phyloP scores from a whole-genome alignment of 2,329 filamentous ascomycete species.

The Sclerotinia borealis region DNA sequence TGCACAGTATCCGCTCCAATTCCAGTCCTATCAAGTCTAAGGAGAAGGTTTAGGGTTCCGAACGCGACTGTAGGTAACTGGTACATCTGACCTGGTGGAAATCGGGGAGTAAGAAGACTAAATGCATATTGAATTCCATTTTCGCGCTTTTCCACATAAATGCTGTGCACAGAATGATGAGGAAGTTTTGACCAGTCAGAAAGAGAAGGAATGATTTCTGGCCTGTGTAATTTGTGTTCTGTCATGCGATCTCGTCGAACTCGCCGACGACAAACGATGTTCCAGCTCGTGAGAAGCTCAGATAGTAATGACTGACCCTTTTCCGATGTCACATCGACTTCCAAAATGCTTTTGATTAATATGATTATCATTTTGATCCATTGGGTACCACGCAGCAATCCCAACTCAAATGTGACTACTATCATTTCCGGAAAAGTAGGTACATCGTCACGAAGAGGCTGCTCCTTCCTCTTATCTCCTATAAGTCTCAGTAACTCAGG shows the following conservation, averaged over 20 bases:
- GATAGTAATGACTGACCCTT: conserved; percentile 11
- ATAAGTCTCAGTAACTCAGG: conserved; percentile 21
- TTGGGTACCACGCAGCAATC: conserved; percentile 21
- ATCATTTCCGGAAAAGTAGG: conserved; percentile 29
- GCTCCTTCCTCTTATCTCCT: conserved; percentile 18
- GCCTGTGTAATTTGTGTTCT: no score
- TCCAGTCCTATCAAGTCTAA: conserved; percentile 4
- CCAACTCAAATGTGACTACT: conserved; percentile 22
- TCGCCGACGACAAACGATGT: conserved; percentile 24
- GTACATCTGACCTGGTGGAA: conserved; percentile 13
- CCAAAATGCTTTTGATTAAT: conserved; percentile 21
- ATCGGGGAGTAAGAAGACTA: conserved; percentile 20
- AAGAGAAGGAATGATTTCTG: conserved; percentile 8
- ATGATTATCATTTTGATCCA: conserved; percentile 27
- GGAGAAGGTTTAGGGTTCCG: conserved; percentile 27
- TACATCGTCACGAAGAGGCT: conserved; percentile 21
- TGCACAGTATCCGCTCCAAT: neutral
- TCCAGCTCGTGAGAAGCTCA: conserved; percentile 32
- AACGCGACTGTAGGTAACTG: conserved; percentile 24
- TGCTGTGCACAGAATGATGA: neutral
- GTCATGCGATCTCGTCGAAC: neutral
- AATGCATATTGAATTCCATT: conserved; percentile 20
- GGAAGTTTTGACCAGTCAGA: conserved; percentile 27
- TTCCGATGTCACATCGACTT: conserved; percentile 8
- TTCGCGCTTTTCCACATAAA: neutral